Conservation (phyloP, 179 eudicot genomes). For the Patellifolia procumbens region DNA sequence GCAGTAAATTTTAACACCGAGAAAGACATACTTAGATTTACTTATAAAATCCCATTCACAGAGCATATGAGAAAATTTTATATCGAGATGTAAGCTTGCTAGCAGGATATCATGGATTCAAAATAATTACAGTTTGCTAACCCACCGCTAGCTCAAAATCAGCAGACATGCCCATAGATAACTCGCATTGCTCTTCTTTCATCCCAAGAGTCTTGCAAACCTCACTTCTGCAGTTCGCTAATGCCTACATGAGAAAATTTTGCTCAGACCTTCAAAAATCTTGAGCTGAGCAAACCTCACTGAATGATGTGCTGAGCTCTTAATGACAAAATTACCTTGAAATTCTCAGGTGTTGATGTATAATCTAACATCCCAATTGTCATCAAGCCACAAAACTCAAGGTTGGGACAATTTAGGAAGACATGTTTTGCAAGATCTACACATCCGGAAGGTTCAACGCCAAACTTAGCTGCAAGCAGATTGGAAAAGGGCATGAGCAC, state of each 20-base stretch:
- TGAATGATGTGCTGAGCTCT: neutral
- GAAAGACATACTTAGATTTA: neutral
- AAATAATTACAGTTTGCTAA: conserved; percentile 27
- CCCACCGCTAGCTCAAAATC: conserved; percentile 96
- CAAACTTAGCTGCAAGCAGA: conserved; percentile 76
- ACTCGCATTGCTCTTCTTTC: conserved; percentile 77
- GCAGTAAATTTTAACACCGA: neutral
- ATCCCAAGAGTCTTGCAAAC: conserved; percentile 82
- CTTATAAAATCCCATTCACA: neutral
- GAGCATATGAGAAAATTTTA: neutral
- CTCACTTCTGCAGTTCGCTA: conserved; percentile 74
- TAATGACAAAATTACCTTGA: conserved; percentile 54
- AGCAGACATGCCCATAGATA: conserved; percentile 99
- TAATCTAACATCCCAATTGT: conserved; percentile 97
- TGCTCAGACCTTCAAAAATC: conserved; percentile 18
- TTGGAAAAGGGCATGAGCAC: conserved; percentile 4
- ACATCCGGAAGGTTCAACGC: conserved; percentile 86
- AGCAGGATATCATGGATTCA: neutral
- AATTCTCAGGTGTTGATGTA: conserved; percentile 93
- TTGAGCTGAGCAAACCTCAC: neutral
- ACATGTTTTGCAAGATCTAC: conserved; percentile 88
- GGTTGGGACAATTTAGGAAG: conserved; percentile 71
- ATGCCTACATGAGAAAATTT: conserved; percentile 46
- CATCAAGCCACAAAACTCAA: conserved; percentile 90
- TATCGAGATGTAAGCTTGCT: neutral